Evolutionary conservation across 192 early-diverging fungal species (phyloP).

Genomic region (Tieghemiomyces parasiticus): DNA sequence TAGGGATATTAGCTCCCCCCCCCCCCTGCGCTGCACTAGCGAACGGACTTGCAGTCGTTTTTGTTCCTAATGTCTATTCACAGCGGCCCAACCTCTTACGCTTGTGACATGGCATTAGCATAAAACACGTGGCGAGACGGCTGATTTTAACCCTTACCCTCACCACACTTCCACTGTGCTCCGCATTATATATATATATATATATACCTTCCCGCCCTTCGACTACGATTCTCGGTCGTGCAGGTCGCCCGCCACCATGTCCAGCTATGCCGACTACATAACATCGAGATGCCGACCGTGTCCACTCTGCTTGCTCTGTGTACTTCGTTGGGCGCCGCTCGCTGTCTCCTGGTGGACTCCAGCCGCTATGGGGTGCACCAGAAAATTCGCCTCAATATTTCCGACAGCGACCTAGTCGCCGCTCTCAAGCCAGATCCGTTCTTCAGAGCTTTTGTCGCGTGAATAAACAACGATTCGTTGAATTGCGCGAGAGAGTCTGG

Average conservation of each 20-base stretch:
- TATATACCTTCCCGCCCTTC: no score
- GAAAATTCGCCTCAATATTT: conserved; percentile 51
- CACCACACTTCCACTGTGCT: neutral
- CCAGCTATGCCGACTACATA: conserved; percentile 50
- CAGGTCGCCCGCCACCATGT: conserved; percentile 35
- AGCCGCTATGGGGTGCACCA: conserved; percentile 50
- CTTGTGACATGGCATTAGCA: neutral
- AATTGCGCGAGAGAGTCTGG: no score
- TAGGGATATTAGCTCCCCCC: neutral
- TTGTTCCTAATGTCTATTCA: neutral
- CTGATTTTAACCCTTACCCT: no score
- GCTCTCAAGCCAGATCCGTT: conserved; percentile 48
- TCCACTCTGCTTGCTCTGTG: conserved; percentile 48
- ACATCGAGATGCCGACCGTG: conserved; percentile 37
- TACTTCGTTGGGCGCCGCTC: conserved; percentile 39
- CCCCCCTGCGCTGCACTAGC: neutral
- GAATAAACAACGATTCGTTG: no score
- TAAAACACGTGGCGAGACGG: neutral
- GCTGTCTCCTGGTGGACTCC: conserved; percentile 44
- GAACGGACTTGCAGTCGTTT: neutral
- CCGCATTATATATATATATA: no score
- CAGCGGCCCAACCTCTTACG: neutral
- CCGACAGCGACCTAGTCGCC: conserved; percentile 65
- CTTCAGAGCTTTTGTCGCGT: conserved; percentile 32
- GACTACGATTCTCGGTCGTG: no score